Base-by-base conservation (phyloP, 192 early-diverging fungal species). In the Podila horticola region DNA sequence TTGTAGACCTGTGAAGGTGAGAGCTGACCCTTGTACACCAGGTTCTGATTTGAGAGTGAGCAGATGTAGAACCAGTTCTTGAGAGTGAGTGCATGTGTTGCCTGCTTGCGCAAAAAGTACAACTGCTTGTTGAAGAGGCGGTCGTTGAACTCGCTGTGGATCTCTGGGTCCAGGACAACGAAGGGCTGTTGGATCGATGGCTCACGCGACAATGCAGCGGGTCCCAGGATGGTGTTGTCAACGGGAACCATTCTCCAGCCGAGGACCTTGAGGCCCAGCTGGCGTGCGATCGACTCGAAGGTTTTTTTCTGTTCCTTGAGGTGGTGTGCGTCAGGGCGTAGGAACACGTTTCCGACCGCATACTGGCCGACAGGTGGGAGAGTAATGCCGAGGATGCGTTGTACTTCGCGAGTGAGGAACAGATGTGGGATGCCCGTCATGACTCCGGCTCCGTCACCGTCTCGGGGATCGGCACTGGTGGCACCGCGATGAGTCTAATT, bases 11-110 rank as follows among this genome's bases (percentile, higher is more conserved):
- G 98, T 29, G 91, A 92, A 15, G 98, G 97, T 3, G 96, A 91
- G 58, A 99, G 91, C 81, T 95, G 94, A 48, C 98, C 98, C 92
- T 99, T 99, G 90, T 99, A 99, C 58, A 97, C 90, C 68, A 99
- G 97, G 82, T 93, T 95, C 75, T 94, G 91, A 82, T 91, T 94
- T 6, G 94, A 96, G 29, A 99, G 89, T n/a, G 98, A 98, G 87
- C 98, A 99, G 30, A 97, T 92, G 79, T 99, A 99, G 84, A 97
- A 97, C 95, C 95, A 96, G 83, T 94, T 96, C 65, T 91, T 90
- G 58, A 94, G 85, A 0, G 91, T 91, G 50, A 96, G 94, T 34
- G 92, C 90, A 79, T 95, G 95, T 36, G 94, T 95, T 19, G 95
- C 88, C 60, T 95, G 93, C 83, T 99, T 99, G 63, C 96, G 90